These are phyloP conservation scores for Aphanomyces stellatus DNA, from an alignment of 352 stramenopile genomes.

Conservation along the genomic window DNA sequence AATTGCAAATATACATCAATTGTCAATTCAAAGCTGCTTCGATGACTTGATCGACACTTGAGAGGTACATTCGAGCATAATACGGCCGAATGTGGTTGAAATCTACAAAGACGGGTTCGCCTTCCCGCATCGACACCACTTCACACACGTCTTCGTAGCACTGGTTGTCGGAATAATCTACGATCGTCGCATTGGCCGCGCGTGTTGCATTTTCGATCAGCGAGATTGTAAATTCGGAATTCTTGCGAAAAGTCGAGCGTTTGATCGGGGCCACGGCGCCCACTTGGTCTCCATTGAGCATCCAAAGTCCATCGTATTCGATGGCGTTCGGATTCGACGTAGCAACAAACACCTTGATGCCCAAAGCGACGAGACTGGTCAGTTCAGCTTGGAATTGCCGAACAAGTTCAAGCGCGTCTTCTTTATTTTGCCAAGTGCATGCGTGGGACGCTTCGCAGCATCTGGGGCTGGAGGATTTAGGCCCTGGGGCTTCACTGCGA, in stretches of 20 bases:
- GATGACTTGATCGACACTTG: slow-evolving; percentile 10
- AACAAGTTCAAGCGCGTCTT: not conserved
- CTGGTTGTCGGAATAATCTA: slow-evolving; percentile 19
- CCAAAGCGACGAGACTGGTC: not conserved
- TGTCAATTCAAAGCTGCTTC: not conserved
- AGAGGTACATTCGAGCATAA: slow-evolving; percentile 15
- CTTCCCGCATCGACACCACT: slow-evolving; percentile 7
- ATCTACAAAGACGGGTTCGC: slow-evolving; percentile 15
- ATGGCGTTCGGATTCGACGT: slow-evolving; percentile 15
- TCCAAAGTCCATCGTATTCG: slow-evolving; percentile 9
- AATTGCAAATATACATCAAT: not conserved
- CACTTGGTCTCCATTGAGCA: slow-evolving; percentile 7
- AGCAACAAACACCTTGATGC: slow-evolving; percentile 20
- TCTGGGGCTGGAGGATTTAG: not conserved
- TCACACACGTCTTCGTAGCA: slow-evolving; percentile 20
- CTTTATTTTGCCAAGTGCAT: slow-evolving; percentile 2
- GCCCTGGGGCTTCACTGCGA: not conserved
- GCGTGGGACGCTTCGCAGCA: slow-evolving; percentile 8
- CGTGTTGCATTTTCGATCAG: not conserved
- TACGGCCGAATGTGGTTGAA: slow-evolving; percentile 18
- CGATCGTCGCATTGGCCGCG: slow-evolving; percentile 4
- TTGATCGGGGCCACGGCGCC: not conserved
- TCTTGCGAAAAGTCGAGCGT: not conserved
- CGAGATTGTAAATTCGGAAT: not conserved
- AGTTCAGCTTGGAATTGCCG: slow-evolving; percentile 4